phyloP scores from a whole-genome alignment of 2,329 filamentous ascomycete species.

The Cordyceps cateniannulata region DNA sequence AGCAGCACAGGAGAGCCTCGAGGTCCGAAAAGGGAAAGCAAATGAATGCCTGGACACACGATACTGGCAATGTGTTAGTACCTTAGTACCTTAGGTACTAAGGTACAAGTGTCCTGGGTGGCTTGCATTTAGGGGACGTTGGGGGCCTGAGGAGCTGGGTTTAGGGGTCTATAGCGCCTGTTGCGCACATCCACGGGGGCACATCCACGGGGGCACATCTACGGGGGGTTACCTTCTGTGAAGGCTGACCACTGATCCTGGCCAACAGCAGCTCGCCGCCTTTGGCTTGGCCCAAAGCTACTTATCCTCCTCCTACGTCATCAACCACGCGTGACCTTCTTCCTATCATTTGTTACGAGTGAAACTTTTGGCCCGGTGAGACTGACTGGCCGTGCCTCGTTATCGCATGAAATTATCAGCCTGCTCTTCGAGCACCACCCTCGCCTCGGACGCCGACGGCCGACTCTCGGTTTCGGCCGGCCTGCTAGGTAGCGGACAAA shows the following conservation, averaged over 20 bases:
- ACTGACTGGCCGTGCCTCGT: neutral
- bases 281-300: neutral
- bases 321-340: conserved; percentile 7
- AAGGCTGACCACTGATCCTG: neutral
- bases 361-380: neutral
- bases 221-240: no score
- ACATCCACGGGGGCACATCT: no score
- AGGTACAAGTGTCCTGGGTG: neutral
- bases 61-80: neutral
- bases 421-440: neutral
- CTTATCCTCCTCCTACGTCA: conserved; percentile 9
- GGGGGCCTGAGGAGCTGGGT: neutral
- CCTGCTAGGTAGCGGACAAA: neutral
- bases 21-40: conserved; percentile 8
- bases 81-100: no score
- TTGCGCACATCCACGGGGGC: no score
- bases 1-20: neutral
- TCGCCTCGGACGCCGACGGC: neutral
- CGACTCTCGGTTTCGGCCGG: neutral
- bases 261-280: neutral
- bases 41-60: no score
- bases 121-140: neutral
- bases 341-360: neutral
- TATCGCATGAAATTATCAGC: neutral
- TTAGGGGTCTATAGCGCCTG: neutral